Evolutionary conservation across 257 asterid species (phyloP).

Genomic region (Nicotiana knightiana): DNA sequence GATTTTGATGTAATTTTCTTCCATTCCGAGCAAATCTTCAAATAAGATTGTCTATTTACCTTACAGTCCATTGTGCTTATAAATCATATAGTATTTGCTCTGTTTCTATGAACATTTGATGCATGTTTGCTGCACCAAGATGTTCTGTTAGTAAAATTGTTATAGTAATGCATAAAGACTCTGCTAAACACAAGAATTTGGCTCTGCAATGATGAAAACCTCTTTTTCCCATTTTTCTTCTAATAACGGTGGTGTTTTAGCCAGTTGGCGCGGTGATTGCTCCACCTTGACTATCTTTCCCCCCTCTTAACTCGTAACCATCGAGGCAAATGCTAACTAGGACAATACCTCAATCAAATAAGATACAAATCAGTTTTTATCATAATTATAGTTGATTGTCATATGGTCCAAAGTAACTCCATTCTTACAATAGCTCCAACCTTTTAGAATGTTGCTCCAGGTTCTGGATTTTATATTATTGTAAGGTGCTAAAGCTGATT

Average conservation of each 20-base stretch:
- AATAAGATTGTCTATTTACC: constrained; percentile 23
- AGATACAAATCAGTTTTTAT: too few relatives aligned
- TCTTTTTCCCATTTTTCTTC: neutral
- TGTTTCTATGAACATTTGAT: neutral
- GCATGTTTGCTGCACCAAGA: neutral
- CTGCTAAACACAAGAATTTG: neutral
- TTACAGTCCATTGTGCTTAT: neutral
- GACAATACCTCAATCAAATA: neutral
- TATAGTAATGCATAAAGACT: neutral
- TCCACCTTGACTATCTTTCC: neutral
- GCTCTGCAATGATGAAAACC: neutral
- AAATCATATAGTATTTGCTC: neutral
- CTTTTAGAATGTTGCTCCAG: too few relatives aligned
- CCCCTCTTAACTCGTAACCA: neutral
- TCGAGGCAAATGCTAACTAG: neutral
- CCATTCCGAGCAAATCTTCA: constrained; percentile 11
- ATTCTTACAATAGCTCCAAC: too few relatives aligned
- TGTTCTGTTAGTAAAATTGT: neutral
- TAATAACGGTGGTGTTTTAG: too few relatives aligned
- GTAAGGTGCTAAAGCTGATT: too few relatives aligned
- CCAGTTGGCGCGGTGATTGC: too few relatives aligned
- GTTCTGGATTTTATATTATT: too few relatives aligned
- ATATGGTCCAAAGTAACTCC: too few relatives aligned
- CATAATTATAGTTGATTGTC: too few relatives aligned
- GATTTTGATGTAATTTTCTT: constrained; percentile 31